Base-by-base conservation (phyloP, 1,284 basidiomycete genomes). In the Limonomyces culmigenus region DNA sequence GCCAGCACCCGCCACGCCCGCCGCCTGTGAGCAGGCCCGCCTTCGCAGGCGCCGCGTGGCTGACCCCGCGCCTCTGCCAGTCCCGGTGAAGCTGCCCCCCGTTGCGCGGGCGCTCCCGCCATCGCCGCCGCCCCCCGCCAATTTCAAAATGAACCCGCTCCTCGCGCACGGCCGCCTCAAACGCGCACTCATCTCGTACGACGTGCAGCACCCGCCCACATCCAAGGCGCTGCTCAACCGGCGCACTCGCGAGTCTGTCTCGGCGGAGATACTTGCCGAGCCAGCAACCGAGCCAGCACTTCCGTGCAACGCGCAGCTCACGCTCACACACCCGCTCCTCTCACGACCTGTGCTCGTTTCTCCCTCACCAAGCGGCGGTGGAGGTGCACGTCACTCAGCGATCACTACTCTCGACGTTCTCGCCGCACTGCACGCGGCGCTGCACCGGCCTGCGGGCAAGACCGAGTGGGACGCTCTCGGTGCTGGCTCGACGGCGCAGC, bases 371-470 rank as follows among this genome's bases (percentile, higher is more conserved):
- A 39, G 44, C 8, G 45, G 49, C 4, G 43, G 48, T 19, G 32
- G 15, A 4, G 46, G 47, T 15, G 36, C 56, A 37, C 47, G 47
- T 30, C 50, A 40, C 29, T 45, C 44, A 35, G 48, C 50, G 32
- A 63, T 78, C 29, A 72, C 70, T 29, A 76, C 72, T 49, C 52
- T 73, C 19, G 76, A 79, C 45, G 60, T 78, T 15, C 57, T 79
- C 12, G 63, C 67, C 41, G 66, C 74, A 2, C 47, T 78, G 27
- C 67, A 79, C 44, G 56, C 57, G 12, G 66, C 70, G 8, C 63
- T 79, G 27, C 50, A 63, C 34, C 54, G 55, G 16, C 63, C 68
- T n/a, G 62, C 75, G 10, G 72, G 72, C 13, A 63, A 65, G 8
- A 62, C 66, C 35, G 76, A 79, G 46, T 79, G 75, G 75, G 65